Evolutionary conservation across 1,139 yeast genomes (phyloP).

Genomic region (Pneumocystis sp.): DNA sequence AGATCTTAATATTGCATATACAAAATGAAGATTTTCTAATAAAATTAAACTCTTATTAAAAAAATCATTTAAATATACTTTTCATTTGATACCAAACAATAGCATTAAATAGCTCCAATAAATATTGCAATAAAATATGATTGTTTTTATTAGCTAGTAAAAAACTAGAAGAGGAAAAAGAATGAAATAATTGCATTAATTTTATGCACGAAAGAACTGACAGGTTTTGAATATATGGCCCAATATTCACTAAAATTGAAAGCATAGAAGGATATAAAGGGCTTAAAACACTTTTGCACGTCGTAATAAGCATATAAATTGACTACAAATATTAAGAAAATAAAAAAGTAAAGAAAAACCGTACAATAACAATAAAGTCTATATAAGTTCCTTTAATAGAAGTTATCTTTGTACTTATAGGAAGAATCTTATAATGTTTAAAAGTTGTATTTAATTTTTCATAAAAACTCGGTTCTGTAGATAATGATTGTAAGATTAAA

Average conservation of each 20-base stretch:
- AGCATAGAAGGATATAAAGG: conserved; percentile 20
- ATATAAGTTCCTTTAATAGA: conserved; percentile 23
- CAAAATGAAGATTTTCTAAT: conserved; percentile 19
- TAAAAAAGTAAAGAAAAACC: neutral
- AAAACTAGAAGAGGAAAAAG: conserved; percentile 32
- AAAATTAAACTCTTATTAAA: conserved; percentile 1
- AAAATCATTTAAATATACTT: conserved; percentile 6
- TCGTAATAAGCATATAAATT: conserved; percentile 17
- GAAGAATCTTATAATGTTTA: conserved; percentile 21
- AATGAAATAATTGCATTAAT: conserved; percentile 39
- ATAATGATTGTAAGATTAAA: conserved; percentile 45
- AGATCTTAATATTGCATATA: conserved; percentile 22
- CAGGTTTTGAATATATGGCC: conserved; percentile 22
- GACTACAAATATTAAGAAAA: conserved; percentile 6
- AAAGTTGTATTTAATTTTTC: conserved; percentile 19
- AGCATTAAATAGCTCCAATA: conserved; percentile 19
- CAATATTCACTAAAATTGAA: conserved; percentile 23
- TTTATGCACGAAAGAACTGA: conserved; percentile 48
- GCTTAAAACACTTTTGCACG: conserved; percentile 15
- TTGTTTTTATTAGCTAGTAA: conserved; percentile 35
- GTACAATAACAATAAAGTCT: conserved; percentile 21
- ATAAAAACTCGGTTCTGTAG: conserved; percentile 33
- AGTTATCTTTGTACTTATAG: conserved; percentile 20
- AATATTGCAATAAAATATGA: conserved; percentile 36
- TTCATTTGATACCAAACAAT: conserved; percentile 21